These are phyloP conservation scores for Cercis canadensis DNA, from an alignment of 306 rosid genomes.

Conservation along the genomic window DNA sequence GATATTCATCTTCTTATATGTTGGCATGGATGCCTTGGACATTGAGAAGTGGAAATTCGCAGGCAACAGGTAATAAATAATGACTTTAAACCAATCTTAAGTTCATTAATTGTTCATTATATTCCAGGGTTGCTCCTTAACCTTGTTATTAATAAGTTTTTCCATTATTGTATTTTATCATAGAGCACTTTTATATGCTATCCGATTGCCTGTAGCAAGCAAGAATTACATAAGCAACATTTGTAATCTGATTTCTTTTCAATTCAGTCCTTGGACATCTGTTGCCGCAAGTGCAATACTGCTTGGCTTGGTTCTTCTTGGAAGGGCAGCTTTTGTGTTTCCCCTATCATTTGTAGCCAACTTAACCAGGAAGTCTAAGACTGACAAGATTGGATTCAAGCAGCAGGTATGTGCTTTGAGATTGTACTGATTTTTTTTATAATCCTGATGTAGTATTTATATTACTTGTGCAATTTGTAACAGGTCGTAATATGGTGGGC, in stretches of 20 bases:
- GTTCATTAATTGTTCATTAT: not conserved
- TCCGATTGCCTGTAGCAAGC: conserved; percentile 1
- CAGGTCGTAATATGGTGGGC: conserved; percentile 77
- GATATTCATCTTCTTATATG: conserved; percentile 69
- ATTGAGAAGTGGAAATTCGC: conserved; percentile 63
- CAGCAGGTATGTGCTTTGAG: conserved; percentile 54
- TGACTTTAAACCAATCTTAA: not conserved
- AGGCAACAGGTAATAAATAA: conserved; percentile 45
- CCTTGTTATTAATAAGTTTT: not conserved
- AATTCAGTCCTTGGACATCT: conserved; percentile 56
- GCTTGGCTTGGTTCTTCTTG: conserved; percentile 59
- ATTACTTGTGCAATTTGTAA: conserved; percentile 20
- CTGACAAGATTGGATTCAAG: conserved; percentile 55
- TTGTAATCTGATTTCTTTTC: conserved; percentile 28
- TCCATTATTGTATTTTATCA: not conserved
- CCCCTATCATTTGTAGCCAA: conserved; percentile 61
- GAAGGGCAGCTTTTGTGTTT: conserved; percentile 75
- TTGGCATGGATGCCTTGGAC: conserved; percentile 80
- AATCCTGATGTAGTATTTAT: not conserved
- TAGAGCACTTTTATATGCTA: conserved; percentile 2
- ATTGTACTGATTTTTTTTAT: not conserved
- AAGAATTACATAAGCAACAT: not conserved
- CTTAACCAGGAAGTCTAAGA: conserved; percentile 47
- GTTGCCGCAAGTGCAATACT: conserved; percentile 50
- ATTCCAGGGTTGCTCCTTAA: not conserved